These are phyloP conservation scores for Parvularia atlantis DNA, from an alignment of 78 protist genomes.

Conservation along the genomic window DNA sequence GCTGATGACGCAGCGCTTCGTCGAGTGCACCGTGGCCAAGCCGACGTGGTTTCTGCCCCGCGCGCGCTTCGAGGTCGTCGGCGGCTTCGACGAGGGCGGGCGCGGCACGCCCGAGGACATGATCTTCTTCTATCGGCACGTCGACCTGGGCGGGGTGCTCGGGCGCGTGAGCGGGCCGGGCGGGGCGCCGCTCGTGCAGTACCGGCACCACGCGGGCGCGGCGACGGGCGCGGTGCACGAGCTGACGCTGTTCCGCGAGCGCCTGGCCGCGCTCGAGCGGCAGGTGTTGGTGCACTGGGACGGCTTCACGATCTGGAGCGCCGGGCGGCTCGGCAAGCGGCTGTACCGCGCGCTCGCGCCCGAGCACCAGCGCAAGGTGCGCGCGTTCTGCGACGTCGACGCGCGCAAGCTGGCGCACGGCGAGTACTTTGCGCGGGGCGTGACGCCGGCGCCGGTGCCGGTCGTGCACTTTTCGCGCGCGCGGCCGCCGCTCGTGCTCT, in stretches of 20 bases:
- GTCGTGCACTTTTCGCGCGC: background rate
- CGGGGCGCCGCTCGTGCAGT: background rate
- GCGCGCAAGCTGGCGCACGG: background rate
- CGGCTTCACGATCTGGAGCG: background rate
- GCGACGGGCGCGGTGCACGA: background rate
- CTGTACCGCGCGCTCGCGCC: background rate
- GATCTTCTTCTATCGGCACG: conserved; percentile 3
- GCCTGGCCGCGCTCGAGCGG: background rate
- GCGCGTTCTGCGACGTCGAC: background rate
- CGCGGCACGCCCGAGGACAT: conserved; percentile 5
- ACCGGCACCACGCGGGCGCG: background rate
- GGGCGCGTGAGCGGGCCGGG: background rate
- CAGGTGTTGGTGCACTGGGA: background rate
- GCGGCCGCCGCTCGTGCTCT: background rate
- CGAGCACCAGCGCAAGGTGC: background rate
- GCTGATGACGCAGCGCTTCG: background rate
- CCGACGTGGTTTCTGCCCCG: conserved; percentile 14
- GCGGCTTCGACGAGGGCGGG: conserved; percentile 6
- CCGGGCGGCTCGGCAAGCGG: conserved; percentile 4
- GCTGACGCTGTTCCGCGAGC: background rate
- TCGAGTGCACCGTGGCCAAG: conserved; percentile 4
- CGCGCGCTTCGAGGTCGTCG: background rate
- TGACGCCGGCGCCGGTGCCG: background rate
- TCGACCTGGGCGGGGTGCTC: background rate
- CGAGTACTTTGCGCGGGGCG: background rate